phyloP scores from a whole-genome alignment of 2,329 filamentous ascomycete genomes.

The Pseudopyricularia javanii region DNA sequence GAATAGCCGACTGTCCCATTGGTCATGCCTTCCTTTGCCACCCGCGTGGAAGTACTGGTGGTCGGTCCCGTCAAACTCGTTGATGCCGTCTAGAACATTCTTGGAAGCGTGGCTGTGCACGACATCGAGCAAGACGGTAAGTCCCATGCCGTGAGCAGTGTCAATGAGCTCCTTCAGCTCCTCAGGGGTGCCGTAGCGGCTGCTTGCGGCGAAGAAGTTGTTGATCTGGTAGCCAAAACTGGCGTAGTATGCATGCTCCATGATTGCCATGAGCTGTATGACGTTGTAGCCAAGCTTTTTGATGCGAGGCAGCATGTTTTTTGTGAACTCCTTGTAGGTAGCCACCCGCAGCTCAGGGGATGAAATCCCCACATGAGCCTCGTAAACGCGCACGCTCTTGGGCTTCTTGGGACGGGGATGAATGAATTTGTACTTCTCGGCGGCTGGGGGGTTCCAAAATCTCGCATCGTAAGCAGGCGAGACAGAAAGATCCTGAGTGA shows the following conservation, averaged over 20 bases:
- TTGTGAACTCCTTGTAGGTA: conserved; percentile 95
- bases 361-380: conserved; percentile 97
- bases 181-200: conserved; percentile 84
- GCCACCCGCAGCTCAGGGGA: conserved; percentile 79
- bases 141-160: conserved; percentile 80
- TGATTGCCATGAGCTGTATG: conserved; percentile 96
- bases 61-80: conserved; percentile 90
- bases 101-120: conserved; percentile 98
- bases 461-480: conserved; percentile 89
- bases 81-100: conserved; percentile 89
- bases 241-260: conserved; percentile 99
- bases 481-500: conserved; percentile 81
- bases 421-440: conserved; percentile 74
- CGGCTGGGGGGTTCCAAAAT: conserved; percentile 86
- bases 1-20: conserved; percentile 95
- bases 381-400: conserved; percentile 79
- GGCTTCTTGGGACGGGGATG: conserved; percentile 74
- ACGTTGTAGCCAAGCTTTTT: conserved; percentile 87
- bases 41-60: conserved; percentile 94
- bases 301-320: conserved; percentile 84
- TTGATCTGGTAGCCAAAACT: conserved; percentile 99
- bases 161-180: conserved; percentile 95
- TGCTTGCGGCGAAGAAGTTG: conserved; percentile 96
- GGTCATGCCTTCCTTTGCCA: conserved; percentile 70
- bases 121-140: conserved; percentile 85